A percentile compares a stretch with the other conserved stretches of the same genome.
These are phyloP conservation scores for Chloris gayana DNA, from an alignment of 176 grass and related monocot species.

Conservation along the genomic window DNA sequence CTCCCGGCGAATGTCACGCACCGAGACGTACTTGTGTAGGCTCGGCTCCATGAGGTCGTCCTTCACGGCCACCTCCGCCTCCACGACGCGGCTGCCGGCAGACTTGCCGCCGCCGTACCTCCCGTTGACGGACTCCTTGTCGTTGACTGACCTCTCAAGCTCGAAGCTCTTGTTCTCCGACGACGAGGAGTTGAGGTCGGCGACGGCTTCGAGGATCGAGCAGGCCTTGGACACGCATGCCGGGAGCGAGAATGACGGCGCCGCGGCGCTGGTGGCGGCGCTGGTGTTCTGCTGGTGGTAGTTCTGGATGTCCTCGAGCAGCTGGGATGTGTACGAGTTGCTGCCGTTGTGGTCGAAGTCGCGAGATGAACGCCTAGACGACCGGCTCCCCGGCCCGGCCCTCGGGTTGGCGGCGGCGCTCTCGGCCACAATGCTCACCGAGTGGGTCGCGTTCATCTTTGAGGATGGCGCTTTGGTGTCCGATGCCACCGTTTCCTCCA, in stretches of 20 bases:
- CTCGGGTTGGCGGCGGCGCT: constrained; percentile 42
- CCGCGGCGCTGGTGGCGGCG: not conserved
- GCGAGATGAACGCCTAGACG: constrained; percentile 67
- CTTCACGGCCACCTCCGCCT: constrained; percentile 70
- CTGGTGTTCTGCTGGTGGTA: constrained; percentile 73
- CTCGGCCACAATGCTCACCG: constrained; percentile 55
- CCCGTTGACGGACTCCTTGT: constrained; percentile 49
- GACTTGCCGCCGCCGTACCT: constrained; percentile 22
- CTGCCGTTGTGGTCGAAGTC: constrained; percentile 76
- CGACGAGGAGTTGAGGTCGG: constrained; percentile 74
- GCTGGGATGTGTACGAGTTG: constrained; percentile 69
- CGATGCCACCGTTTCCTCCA: constrained; percentile 28
- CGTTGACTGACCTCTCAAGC: constrained; percentile 35
- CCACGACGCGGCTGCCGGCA: constrained; percentile 37
- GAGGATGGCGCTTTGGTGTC: constrained; percentile 29
- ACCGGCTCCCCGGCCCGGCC: constrained; percentile 49
- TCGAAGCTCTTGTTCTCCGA: constrained; percentile 62
- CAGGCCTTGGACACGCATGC: constrained; percentile 94
- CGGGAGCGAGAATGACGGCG: constrained; percentile 67
- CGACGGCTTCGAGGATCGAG: constrained; percentile 96
- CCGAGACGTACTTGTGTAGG: constrained; percentile 88
- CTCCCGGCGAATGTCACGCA: constrained; percentile 61
- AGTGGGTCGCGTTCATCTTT: constrained; percentile 54
- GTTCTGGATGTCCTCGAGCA: constrained; percentile 93
- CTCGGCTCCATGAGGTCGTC: constrained; percentile 78